Conservation (phyloP, 768 basidiomycete genomes). For the Tricholoma furcatifolium region DNA sequence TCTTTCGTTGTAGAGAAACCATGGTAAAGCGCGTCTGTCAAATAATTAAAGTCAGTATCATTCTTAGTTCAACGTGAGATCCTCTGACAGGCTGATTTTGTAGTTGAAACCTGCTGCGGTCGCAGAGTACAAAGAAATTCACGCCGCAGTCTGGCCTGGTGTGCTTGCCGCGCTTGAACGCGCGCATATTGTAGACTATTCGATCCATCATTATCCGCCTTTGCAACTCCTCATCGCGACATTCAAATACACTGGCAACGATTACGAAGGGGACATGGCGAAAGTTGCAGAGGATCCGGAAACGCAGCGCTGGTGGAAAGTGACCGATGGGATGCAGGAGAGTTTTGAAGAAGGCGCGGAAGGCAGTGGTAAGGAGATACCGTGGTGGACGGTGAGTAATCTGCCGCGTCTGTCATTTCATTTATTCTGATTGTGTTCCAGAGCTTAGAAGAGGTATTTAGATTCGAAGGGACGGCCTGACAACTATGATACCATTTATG, state of each 20-base stretch:
- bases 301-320: constrained; percentile 75
- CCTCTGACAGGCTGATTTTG: constrained; percentile 7
- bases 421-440: constrained; percentile 15
- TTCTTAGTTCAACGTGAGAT: background rate
- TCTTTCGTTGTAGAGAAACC: background rate
- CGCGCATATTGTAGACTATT: constrained; percentile 72
- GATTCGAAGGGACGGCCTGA: constrained; percentile 51
- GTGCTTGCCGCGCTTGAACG: constrained; percentile 63
- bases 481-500: background rate
- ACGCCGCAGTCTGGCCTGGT: constrained; percentile 65
- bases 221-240: constrained; percentile 71
- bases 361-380: constrained; percentile 64
- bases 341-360: constrained; percentile 68
- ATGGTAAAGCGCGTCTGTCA: constrained; percentile 66
- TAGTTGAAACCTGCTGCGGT: constrained; percentile 55
- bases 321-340: constrained; percentile 79
- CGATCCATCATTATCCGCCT: constrained; percentile 67
- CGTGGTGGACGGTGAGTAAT: constrained; percentile 65
- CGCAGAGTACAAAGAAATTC: constrained; percentile 56
- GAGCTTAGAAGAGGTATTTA: constrained; percentile 67
- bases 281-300: constrained; percentile 61
- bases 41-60: constrained; percentile 57
- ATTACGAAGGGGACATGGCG: constrained; percentile 68
- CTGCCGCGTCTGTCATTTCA: background rate
- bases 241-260: constrained; percentile 69